Conservation (phyloP, 202 grass and related monocot species). For the Musa balbisiana region DNA sequence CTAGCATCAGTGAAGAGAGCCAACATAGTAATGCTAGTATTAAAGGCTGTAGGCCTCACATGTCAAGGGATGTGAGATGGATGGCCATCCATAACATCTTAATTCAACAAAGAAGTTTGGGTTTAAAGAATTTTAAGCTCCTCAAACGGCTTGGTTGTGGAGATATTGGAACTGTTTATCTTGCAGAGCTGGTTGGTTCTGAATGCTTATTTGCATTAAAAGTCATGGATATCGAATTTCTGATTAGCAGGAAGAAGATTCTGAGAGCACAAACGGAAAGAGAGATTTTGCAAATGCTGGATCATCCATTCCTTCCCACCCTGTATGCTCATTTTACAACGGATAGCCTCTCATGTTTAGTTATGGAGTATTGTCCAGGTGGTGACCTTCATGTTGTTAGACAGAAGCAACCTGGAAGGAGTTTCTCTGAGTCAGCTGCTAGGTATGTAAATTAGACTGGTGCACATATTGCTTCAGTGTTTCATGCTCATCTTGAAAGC, state of each 20-base stretch:
- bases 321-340: constrained; percentile 89
- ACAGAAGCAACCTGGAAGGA: constrained; percentile 87
- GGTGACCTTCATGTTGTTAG: constrained; percentile 89
- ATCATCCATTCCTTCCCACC: constrained; percentile 88
- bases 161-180: constrained; percentile 92
- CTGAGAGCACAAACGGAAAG: constrained; percentile 91
- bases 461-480: background rate
- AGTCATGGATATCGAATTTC: constrained; percentile 88
- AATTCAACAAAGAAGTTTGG: constrained; percentile 59
- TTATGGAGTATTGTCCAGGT: constrained; percentile 93
- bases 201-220: constrained; percentile 89
- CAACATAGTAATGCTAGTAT: constrained; percentile 52
- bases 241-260: constrained; percentile 92
- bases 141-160: constrained; percentile 87
- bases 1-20: constrained; percentile 83
- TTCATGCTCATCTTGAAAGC: background rate
- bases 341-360: constrained; percentile 79
- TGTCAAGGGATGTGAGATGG: constrained; percentile 96
- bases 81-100: constrained; percentile 54
- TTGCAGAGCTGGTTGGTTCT: constrained; percentile 76
- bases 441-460: constrained; percentile 41
- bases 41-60: constrained; percentile 71
- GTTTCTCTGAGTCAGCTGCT: constrained; percentile 86
- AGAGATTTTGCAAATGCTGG: constrained; percentile 93
- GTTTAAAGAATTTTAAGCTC: constrained; percentile 92